These are phyloP conservation scores for Fusarium sp. DNA, from an alignment of 2,329 filamentous ascomycete genomes.

Conservation along the genomic window DNA sequence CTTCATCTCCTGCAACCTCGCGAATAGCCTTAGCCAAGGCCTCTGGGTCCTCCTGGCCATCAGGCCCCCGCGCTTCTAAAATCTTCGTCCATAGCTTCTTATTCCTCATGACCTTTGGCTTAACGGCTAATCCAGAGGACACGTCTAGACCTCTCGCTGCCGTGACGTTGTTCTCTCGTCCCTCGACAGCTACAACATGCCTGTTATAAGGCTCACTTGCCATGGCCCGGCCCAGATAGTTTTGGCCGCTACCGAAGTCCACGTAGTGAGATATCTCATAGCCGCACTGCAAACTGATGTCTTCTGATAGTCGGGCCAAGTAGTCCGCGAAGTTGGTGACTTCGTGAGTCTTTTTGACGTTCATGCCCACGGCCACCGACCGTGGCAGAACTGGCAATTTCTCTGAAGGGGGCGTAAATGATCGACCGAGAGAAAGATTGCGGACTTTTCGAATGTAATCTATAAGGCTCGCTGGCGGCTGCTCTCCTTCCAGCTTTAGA, in stretches of 20 bases:
- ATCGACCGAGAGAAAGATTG: slow-evolving; percentile 71
- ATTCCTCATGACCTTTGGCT: slow-evolving; percentile 78
- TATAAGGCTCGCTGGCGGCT: slow-evolving; percentile 67
- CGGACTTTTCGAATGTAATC: slow-evolving; percentile 78
- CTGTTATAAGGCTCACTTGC: slow-evolving; percentile 87
- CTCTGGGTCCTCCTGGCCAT: slow-evolving; percentile 53
- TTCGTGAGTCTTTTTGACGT: slow-evolving; percentile 93
- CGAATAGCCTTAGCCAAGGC: slow-evolving; percentile 46
- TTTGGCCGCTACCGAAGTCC: slow-evolving; percentile 96
- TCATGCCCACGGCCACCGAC: slow-evolving; percentile 89
- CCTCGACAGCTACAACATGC: slow-evolving; percentile 90
- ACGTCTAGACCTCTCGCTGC: slow-evolving; percentile 87
- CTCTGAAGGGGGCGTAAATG: slow-evolving; percentile 59
- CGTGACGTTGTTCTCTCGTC: slow-evolving; percentile 83
- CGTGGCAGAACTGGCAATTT: slow-evolving; percentile 69
- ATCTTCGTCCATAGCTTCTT: slow-evolving; percentile 78
- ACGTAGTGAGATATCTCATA: slow-evolving; percentile 83
- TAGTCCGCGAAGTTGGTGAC: slow-evolving; percentile 91
- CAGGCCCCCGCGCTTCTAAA: slow-evolving; percentile 50
- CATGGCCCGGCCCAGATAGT: slow-evolving; percentile 89
- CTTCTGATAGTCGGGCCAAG: slow-evolving; percentile 68
- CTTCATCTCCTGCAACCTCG: slow-evolving; percentile 47
- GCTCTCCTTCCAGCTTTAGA: slow-evolving; percentile 39
- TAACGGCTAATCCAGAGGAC: slow-evolving; percentile 78
- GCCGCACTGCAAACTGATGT: slow-evolving; percentile 66